phyloP scores from a whole-genome alignment of 176 grass and related monocot genomes.

The Ampelocalamus luodianensis region DNA sequence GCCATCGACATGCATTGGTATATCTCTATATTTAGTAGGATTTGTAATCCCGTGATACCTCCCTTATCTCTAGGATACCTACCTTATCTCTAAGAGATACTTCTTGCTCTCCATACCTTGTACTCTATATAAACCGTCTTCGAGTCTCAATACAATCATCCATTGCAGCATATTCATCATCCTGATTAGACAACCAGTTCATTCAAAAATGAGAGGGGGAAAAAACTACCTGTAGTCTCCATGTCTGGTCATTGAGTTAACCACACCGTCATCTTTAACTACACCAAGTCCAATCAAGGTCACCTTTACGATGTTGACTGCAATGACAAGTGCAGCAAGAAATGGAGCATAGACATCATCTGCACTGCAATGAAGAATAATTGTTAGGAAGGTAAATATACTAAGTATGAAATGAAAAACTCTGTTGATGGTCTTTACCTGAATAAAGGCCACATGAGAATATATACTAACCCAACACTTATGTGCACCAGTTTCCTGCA shows the following conservation, averaged over 20 bases:
- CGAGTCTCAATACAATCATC: too few relatives aligned
- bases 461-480: constrained; percentile 61
- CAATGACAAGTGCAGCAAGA: constrained; percentile 58
- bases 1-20: too few relatives aligned
- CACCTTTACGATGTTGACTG: constrained; percentile 69
- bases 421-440: constrained; percentile 52
- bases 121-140: too few relatives aligned
- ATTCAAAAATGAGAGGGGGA: not conserved
- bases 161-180: too few relatives aligned
- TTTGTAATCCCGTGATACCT: too few relatives aligned
- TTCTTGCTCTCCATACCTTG: too few relatives aligned
- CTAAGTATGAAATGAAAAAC: not conserved
- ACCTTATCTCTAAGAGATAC: too few relatives aligned
- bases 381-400: not conserved
- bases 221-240: constrained; percentile 64
- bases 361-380: constrained; percentile 46
- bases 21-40: too few relatives aligned
- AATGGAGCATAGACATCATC: constrained; percentile 63
- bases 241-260: constrained; percentile 85
- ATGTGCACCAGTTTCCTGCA: constrained; percentile 84
- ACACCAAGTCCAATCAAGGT: constrained; percentile 73
- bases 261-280: constrained; percentile 75
- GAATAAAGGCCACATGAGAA: constrained; percentile 84
- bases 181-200: not conserved
- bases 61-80: too few relatives aligned